These are phyloP conservation scores for Haberlea rhodopensis DNA, from an alignment of 257 asterid genomes.

Conservation along the genomic window DNA sequence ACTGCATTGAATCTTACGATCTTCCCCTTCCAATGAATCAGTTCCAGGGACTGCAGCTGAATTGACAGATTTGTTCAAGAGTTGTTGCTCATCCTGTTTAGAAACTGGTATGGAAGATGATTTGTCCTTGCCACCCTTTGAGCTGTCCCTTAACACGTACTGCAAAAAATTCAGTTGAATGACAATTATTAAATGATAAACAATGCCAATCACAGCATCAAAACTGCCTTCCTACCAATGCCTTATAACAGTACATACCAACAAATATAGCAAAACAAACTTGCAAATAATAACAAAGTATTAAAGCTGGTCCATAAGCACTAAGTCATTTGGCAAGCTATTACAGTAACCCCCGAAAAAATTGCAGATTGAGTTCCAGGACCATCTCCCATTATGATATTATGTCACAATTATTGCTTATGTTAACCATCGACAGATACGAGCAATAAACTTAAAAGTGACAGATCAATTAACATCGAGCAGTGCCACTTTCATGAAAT, in stretches of 20 bases:
- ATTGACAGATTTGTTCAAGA: slow-evolving; percentile 42
- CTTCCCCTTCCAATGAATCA: slow-evolving; percentile 47
- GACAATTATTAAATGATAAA: slow-evolving; percentile 5
- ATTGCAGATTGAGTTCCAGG: not conserved
- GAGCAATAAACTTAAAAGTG: not conserved
- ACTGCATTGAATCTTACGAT: slow-evolving; percentile 38
- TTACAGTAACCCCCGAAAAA: not conserved
- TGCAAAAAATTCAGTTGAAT: slow-evolving; percentile 35
- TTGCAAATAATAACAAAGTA: not conserved
- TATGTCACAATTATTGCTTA: not conserved
- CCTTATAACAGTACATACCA: not conserved
- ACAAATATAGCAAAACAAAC: not conserved
- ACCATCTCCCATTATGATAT: not conserved
- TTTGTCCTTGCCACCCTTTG: slow-evolving; percentile 60
- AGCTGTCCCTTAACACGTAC: slow-evolving; percentile 65
- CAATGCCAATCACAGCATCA: slow-evolving; percentile 19
- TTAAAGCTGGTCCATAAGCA: slow-evolving; percentile 9
- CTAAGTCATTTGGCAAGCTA: not conserved
- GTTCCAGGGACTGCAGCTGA: slow-evolving; percentile 33
- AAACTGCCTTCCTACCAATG: not conserved
- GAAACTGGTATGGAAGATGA: slow-evolving; percentile 42
- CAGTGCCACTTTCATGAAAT: not conserved
- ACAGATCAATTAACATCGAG: not conserved
- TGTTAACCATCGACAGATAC: not conserved
- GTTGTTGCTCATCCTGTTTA: slow-evolving; percentile 55